Evolutionary conservation across 345 rosid genomes (phyloP).

Genomic region (Gossypium australe): DNA sequence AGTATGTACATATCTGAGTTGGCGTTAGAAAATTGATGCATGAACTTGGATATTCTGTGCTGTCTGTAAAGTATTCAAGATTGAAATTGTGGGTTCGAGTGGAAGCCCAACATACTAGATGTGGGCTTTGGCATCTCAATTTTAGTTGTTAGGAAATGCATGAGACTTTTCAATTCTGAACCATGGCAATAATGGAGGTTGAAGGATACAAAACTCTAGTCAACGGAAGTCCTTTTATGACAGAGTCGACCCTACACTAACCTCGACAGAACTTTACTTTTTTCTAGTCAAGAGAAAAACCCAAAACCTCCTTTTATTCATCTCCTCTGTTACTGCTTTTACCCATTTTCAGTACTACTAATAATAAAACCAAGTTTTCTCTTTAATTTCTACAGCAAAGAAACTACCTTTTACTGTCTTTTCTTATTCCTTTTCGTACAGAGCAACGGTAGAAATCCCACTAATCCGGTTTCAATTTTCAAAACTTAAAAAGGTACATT

Average conservation of each 20-base stretch:
- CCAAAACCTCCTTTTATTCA: background rate
- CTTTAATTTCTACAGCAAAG: no score
- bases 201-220: background rate
- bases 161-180: no score
- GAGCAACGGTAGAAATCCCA: background rate
- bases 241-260: background rate
- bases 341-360: no score
- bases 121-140: no score
- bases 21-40: no score
- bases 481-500: background rate
- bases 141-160: no score
- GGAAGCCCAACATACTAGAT: no score
- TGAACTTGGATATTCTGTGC: no score
- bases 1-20: no score
- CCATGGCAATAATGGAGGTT: background rate
- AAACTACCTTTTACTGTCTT: background rate
- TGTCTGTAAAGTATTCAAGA: no score
- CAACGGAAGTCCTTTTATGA: background rate
- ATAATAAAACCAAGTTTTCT: no score
- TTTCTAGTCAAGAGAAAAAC: background rate
- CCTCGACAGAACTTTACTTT: background rate
- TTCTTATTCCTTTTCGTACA: background rate
- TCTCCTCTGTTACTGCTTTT: background rate
- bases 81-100: no score
- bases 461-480: constrained; percentile 8